Percentiles rank a stretch among this genome's conserved stretches.
Evolutionary conservation across 306 rosid species (phyloP).

Genomic region (Medicago arabica): DNA sequence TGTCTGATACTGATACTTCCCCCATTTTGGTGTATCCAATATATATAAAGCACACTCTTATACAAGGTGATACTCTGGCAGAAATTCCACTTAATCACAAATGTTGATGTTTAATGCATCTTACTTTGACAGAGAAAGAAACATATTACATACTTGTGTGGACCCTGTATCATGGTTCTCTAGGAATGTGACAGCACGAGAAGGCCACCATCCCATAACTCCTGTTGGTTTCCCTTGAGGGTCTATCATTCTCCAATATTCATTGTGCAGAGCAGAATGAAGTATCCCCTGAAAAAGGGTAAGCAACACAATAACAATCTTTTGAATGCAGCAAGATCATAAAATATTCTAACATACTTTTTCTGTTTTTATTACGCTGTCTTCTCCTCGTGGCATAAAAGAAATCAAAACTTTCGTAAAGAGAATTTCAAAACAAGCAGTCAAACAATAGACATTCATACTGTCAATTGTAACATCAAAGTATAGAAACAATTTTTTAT

Average conservation of each 20-base stretch:
- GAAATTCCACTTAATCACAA: constrained; percentile 14
- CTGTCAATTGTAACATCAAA: background rate
- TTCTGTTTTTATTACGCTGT: background rate
- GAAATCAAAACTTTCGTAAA: constrained; percentile 12
- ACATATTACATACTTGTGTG: constrained; percentile 64
- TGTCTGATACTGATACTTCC: no score
- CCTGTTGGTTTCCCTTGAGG: constrained; percentile 86
- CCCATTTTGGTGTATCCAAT: background rate
- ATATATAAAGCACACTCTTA: constrained; percentile 22
- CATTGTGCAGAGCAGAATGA: constrained; percentile 72
- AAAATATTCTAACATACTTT: background rate
- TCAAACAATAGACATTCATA: background rate
- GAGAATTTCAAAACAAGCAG: constrained; percentile 19
- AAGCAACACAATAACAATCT: constrained; percentile 24
- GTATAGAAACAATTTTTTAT: background rate
- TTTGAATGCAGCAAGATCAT: constrained; percentile 9
- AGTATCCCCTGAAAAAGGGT: constrained; percentile 65
- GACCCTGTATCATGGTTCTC: constrained; percentile 93
- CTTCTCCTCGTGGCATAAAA: background rate
- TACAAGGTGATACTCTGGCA: constrained; percentile 1
- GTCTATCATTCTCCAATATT: constrained; percentile 83
- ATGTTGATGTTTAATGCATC: constrained; percentile 9
- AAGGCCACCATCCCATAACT: constrained; percentile 93
- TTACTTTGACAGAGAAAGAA: constrained; percentile 25
- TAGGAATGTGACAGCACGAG: constrained; percentile 84